Evolutionary conservation across 1,284 basidiomycete species (phyloP), one percentile per base, ranked within the genome.

Genomic region (Fistulinella cinereoalba): DNA sequence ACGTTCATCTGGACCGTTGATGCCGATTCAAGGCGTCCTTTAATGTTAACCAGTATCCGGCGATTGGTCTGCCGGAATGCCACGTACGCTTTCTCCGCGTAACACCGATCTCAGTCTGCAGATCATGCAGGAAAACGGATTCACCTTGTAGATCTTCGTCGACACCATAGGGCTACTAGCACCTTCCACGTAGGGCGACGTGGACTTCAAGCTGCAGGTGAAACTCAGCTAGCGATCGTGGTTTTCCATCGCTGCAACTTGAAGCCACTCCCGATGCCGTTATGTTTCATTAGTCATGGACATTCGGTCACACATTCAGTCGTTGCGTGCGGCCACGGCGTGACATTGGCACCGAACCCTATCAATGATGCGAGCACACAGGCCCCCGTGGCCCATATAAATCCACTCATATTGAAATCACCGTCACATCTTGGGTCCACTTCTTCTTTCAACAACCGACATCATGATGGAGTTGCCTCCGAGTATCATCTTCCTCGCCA

Each of bases 391-490:
- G 12, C 25, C 32, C 11, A 33, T 33, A 19, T 33, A 33, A 33
- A 33, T 19, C 32, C 18, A 15, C 8, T 11, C 32, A 6, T 33
- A n/a, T n/a, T 36, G 1, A 16, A 32, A 33, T 36, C 19, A 34
- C 29, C 8, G 31, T 22, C 37, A 39, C 9, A 5, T 21, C 12
- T 6, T 4, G 27, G 19, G 29, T 23, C 33, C 34, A 39, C 46
- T 22, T 21, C 4, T 27, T 19, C 32, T 31, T 27, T 38, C 18
- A 28, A 33, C 32, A 22, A 34, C 19, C 39, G 15, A 13, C 16
- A 29, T 32, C 41, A 61, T 58, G 57, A n/a, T 27, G 25, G 47
- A 47, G 23, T 41, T 64, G 8, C 61, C 67, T 3, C 66, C 66
- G 6, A 64, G 64, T 29, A 43, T 67, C 42, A 39, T 50, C n/a